A percentile compares a stretch with the other conserved stretches of the same genome.
These are phyloP conservation scores for Malus domestica DNA, from an alignment of 306 rosid genomes.

Conservation along the genomic window DNA sequence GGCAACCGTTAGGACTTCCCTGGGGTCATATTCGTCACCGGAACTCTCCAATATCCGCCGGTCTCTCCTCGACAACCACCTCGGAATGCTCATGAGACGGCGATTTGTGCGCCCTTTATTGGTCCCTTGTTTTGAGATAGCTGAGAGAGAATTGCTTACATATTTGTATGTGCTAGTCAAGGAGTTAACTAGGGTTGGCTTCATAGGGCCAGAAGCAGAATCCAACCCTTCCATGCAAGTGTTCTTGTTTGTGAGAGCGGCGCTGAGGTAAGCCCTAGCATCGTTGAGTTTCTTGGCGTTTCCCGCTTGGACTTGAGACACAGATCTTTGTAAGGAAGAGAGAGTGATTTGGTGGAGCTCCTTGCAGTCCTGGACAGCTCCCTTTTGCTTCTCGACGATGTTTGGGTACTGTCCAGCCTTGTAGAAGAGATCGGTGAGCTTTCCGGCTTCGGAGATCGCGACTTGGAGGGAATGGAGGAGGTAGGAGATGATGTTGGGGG, in stretches of 20 bases:
- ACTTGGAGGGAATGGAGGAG: constrained; percentile 54
- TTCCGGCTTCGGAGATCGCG: constrained; percentile 51
- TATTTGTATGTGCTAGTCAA: constrained; percentile 43
- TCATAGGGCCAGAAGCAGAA: constrained; percentile 59
- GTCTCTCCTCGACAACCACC: constrained; percentile 35
- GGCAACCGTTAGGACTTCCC: constrained; percentile 49
- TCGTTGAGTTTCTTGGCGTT: constrained; percentile 24
- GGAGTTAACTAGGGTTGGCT: constrained; percentile 42
- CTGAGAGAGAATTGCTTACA: constrained; percentile 63
- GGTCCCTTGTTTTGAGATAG: constrained; percentile 30
- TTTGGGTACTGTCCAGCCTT: constrained; percentile 23
- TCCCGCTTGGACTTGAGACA: constrained; percentile 28
- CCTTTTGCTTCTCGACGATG: constrained; percentile 59
- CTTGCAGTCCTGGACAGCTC: constrained; percentile 56
- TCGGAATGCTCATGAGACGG: constrained; percentile 34
- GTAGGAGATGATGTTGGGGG: constrained; percentile 46
- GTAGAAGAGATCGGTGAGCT: constrained; percentile 44
- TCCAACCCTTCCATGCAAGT: constrained; percentile 79
- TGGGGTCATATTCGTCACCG: constrained; percentile 27
- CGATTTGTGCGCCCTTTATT: constrained; percentile 24
- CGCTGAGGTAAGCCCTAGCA: constrained; percentile 70
- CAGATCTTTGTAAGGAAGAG: constrained; percentile 40
- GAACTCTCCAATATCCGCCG: constrained; percentile 29
- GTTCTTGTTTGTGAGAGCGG: constrained; percentile 77
- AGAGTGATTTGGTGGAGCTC: constrained; percentile 67